Conservation (phyloP, 139 green algal genomes). For the Yamagishiella unicocca region DNA sequence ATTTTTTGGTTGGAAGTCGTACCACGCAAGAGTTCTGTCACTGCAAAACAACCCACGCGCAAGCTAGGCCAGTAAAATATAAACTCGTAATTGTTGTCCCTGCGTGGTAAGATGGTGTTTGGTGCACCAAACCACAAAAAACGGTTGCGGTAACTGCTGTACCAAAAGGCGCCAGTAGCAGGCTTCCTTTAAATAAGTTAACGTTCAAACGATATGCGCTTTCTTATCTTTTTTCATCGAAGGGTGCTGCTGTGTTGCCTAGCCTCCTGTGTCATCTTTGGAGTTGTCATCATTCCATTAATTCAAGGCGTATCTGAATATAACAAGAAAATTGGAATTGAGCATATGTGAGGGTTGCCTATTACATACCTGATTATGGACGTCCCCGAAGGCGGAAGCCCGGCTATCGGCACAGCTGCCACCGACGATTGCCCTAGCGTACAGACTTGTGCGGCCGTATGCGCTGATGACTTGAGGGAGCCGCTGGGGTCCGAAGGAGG, state of each 20-base stretch:
- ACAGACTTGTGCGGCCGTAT: neutral
- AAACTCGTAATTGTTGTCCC: too few species aligned
- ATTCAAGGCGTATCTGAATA: neutral
- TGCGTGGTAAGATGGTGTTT: too few species aligned
- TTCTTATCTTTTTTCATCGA: too few species aligned
- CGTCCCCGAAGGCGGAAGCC: neutral
- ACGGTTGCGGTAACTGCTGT: too few species aligned
- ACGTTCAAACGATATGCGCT: too few species aligned
- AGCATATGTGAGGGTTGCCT: neutral
- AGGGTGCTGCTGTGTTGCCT: neutral
- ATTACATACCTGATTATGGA: neutral
- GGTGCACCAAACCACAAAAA: too few species aligned
- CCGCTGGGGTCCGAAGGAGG: neutral
- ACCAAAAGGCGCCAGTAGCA: too few species aligned
- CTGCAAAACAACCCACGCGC: too few species aligned
- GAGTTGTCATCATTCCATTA: neutral
- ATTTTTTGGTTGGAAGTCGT: too few species aligned
- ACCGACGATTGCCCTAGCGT: neutral
- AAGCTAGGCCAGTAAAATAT: too few species aligned
- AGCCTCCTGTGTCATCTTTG: neutral
- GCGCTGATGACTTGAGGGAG: neutral
- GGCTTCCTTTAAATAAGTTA: too few species aligned
- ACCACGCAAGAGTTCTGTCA: too few species aligned
- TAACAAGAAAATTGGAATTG: neutral
- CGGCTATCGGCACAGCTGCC: neutral